Evolutionary conservation across 257 asterid genomes (phyloP).

Genomic region (Nicotiana attenuata): DNA sequence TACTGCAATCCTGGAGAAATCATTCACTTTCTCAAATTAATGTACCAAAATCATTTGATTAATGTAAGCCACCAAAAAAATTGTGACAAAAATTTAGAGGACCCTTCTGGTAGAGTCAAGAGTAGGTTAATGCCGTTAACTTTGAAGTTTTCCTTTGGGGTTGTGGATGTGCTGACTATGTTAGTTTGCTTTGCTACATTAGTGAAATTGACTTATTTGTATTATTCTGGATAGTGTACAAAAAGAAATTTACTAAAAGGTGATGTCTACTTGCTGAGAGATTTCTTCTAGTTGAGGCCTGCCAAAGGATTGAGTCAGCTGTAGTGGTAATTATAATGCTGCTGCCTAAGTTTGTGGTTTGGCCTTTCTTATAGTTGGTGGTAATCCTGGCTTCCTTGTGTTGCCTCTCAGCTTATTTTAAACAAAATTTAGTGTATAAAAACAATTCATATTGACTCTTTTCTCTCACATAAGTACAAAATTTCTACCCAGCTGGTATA

Average conservation of each 20-base stretch:
- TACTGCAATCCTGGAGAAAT: constrained; percentile 15
- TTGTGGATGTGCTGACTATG: neutral
- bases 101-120: neutral
- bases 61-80: neutral
- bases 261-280: neutral
- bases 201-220: neutral
- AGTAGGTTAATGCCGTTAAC: neutral
- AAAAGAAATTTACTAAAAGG: neutral
- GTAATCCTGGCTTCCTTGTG: neutral
- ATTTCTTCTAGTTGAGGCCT: neutral
- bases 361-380: neutral
- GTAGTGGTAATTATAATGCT: neutral
- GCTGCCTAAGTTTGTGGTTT: neutral
- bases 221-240: neutral
- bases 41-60: neutral
- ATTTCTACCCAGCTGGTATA: neutral
- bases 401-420: neutral
- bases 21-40: constrained; percentile 1
- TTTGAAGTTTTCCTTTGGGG: neutral
- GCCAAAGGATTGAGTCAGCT: neutral
- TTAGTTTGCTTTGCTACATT: neutral
- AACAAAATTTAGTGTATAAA: neutral
- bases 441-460: neutral
- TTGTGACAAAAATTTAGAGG: neutral
- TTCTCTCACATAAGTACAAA: neutral